Base-by-base conservation (phyloP, 371 early-diverging fungal species). In the Saksenaea vasiformis region DNA sequence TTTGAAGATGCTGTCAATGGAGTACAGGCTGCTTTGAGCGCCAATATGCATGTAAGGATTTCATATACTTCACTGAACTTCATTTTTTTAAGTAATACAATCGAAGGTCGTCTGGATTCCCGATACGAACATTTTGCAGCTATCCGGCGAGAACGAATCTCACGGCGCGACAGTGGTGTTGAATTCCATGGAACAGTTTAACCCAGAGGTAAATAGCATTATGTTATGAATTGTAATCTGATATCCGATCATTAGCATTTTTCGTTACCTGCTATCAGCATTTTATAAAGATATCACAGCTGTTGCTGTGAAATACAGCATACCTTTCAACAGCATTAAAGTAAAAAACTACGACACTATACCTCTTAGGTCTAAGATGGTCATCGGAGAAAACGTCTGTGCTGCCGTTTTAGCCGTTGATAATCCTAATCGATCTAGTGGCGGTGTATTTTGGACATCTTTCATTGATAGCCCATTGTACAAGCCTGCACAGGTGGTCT, bases 1-100 rank as follows among this genome's bases (percentile, higher is more conserved):
- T 96, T 97, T 87, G 98, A 97, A 72, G 97, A 97, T 67, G 89
- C 96, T 5, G 73, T 83, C 2, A 84, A 86, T 57, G 98, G 98
- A 17, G 90, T 96, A 8, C 65, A 89, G 64, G 95, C 96, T 5
- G 98, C 85, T 5, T 72, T 87, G 37, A 87, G 84, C 67, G 98
- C 98, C 4, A 80, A 84, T 0, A 95, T 96, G 96, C 85, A 86
- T 62, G 87, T 83, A 79, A 68, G 76, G 7, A 60, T 31, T 36
- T 35, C 7, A 27, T 60, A 22, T 17, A 14, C 8, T 31, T 41
- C 22, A 17, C 31, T 19, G 27, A 39, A 2, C 3, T 57, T 19
- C 35, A 7, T 14, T 68, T 26, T 56, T 34, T 22, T 38, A 14
- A 51, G 44, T 8, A 47, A 35, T 56, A 26, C 36, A 27, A 22